Evolutionary conservation across 192 early-diverging fungal species (phyloP).

Genomic region (Rhizoclosmatium globosum): DNA sequence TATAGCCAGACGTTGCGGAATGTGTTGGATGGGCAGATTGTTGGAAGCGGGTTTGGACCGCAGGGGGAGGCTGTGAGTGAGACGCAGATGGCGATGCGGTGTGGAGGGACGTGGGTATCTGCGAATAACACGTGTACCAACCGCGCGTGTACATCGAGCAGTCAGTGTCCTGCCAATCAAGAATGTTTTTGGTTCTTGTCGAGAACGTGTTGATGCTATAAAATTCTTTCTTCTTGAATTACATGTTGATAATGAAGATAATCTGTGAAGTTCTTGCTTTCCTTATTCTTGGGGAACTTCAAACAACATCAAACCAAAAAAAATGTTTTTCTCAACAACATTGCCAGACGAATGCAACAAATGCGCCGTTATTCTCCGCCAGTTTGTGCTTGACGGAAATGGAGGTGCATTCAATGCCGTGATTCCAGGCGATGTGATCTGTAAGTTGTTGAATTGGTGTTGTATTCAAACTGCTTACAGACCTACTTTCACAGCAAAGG

Average conservation of each 20-base stretch:
- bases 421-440: neutral
- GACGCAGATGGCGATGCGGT: neutral
- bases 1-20: constrained; percentile 13
- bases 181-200: constrained; percentile 9
- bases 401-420: neutral
- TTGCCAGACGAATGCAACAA: constrained; percentile 9
- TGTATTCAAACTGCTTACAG: neutral
- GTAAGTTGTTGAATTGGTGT: neutral
- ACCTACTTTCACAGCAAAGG: constrained; percentile 25
- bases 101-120: constrained; percentile 22
- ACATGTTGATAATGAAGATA: no score
- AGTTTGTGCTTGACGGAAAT: constrained; percentile 4
- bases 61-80: neutral
- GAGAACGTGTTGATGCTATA: neutral
- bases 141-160: neutral
- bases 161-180: constrained; percentile 3
- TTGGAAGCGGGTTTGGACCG: constrained; percentile 5
- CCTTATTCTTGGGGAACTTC: no score
- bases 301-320: no score
- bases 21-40: constrained; percentile 12
- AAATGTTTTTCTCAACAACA: neutral
- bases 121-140: constrained; percentile 16
- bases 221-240: no score
- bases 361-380: neutral
- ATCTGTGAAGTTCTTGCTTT: no score